phyloP scores from a whole-genome alignment of 257 asterid species.

The Nicotiana tomentosiformis region DNA sequence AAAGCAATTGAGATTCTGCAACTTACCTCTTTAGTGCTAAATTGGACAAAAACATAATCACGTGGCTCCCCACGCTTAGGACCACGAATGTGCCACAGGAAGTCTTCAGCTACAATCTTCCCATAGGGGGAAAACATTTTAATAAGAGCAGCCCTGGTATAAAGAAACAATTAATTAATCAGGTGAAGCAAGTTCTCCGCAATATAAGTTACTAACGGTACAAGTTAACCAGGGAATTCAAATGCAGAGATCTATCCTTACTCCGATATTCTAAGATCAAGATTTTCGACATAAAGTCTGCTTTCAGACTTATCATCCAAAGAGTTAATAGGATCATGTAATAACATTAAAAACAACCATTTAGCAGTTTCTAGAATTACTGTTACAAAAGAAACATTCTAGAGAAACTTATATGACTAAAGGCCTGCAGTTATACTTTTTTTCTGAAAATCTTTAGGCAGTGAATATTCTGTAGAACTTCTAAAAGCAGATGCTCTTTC shows the following conservation, averaged over 20 bases:
- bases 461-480: no score
- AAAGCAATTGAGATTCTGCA: slow-evolving; percentile 1
- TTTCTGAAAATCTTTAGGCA: no score
- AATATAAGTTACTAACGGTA: not conserved
- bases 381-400: no score
- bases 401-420: no score
- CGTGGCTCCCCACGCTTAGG: slow-evolving; percentile 83
- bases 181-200: not conserved
- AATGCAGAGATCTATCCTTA: slow-evolving; percentile 17
- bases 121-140: slow-evolving; percentile 86
- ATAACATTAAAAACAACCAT: not conserved
- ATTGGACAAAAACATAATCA: slow-evolving; percentile 72
- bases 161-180: not conserved
- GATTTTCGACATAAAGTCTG: slow-evolving; percentile 78
- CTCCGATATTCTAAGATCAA: slow-evolving; percentile 84
- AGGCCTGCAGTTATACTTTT: no score
- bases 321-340: slow-evolving; percentile 43
- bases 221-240: not conserved
- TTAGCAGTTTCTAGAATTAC: no score
- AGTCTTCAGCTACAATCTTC: slow-evolving; percentile 73
- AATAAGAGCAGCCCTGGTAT: slow-evolving; percentile 66
- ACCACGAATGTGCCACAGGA: slow-evolving; percentile 91
- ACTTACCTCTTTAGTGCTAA: slow-evolving; percentile 78
- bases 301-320: slow-evolving; percentile 56
- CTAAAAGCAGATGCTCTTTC: no score